Base-by-base conservation (phyloP, 2,329 filamentous ascomycete genomes). In the Incumbomyces lentus region DNA sequence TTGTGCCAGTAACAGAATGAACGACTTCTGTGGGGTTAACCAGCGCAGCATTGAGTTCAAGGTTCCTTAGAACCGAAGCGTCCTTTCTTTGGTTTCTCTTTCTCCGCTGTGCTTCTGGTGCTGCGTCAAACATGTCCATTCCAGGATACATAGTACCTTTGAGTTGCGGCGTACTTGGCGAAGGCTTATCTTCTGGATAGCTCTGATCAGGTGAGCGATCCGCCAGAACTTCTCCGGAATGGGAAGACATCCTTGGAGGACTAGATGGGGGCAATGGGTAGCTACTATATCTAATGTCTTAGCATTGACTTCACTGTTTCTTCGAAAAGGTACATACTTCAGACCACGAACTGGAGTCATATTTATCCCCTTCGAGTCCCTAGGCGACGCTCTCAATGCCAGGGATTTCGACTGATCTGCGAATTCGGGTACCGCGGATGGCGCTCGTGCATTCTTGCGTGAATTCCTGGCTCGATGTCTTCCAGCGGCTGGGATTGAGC, bases 11-110 rank as follows among this genome's bases (percentile, higher is more conserved):
- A 12, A 68, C 64, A 12, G 67, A 69, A 49, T 70, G 73, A 12
- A 73, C 64, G 17, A 66, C 59, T 49, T 74, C 71, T 3, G 64
- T 68, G 2, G 70, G 68, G 50, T 71, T 64, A 12, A 72, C 65
- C 13, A 62, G 56, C 40, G 60, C 57, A 2, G 71, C 72, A 5
- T 66, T 66, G 44, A 56, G 61, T 51, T 72, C 64, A 69, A 74
- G 71, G 51, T 61, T 63, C 52, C 61, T 68, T 39, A 73, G 44
- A 18, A 68, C 62, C 29, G 61, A 66, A 11, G 61, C 62, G 38
- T 73, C 69, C 51, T 74, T 74, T 54, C 71, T 73, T 55, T 74
- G 71, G 47, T 74, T 74, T 34, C 71, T 67, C 49, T 65, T 69
- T 36, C 66, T 64, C 51, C 64, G 67, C 66, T 70, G 71, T 44